Base-by-base conservation (phyloP, 1,284 basidiomycete genomes). In the Ganoderma boninense region DNA sequence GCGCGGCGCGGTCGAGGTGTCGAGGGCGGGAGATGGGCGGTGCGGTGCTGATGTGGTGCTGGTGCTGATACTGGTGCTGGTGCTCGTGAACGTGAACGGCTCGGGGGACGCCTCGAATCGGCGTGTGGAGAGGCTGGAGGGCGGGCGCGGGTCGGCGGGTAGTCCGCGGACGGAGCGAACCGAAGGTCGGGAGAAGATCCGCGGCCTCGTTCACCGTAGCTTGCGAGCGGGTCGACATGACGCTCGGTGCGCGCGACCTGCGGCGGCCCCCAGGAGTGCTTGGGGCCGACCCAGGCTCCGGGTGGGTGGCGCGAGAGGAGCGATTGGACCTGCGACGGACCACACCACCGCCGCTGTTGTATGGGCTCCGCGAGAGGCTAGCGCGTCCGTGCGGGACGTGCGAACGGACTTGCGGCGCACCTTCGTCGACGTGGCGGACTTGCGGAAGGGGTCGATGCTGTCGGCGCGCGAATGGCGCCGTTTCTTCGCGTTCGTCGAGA, bases 371-470 rank as follows among this genome's bases (percentile, higher is more conserved):
- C 42, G 69, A 26, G 62, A 64, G 29, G 54, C 54, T 5, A 35
- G 23, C 14, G 13, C 26, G 54, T 64, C 57, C 16, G 59, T 46
- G 49, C 70, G 70, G 4, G 70, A 71, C 42, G 60, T 7, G 14
- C 60, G 60, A 5, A 38, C 40, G 8, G 52, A 43, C 61, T 69
- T 73, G 26, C 72, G 69, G 61, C 72, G 72, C 5, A 60, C 6
- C 11, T 59, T 46, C 61, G 69, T 64, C 32, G 69, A 66, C 16
- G 69, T 59, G 26, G 62, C 59, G 18, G 64, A 69, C 59, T 71
- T 72, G n/a, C 73, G 65, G 71, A 72, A 72, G 32, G 73, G 73
- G 52, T 74, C 73, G 69, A 74, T 74, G 64, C 68, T 72, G 68
- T 74, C 73, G 1, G 64, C 73, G 62, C 71, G 71, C 16, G 73